Conservation (phyloP, 345 rosid species). For the Isatis tinctoria region DNA sequence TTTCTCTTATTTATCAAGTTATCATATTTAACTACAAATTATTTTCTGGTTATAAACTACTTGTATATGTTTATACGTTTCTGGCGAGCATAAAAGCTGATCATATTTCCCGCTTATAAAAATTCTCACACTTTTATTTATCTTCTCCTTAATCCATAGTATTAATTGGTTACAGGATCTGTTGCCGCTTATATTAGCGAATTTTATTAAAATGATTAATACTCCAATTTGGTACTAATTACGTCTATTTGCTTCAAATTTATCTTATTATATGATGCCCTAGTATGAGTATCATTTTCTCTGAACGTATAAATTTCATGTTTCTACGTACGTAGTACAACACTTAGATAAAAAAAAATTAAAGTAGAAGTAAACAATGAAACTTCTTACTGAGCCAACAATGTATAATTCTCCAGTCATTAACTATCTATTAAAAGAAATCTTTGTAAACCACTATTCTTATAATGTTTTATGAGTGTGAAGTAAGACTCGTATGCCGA, state of each 20-base stretch:
- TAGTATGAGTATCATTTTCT: background rate
- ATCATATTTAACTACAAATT: background rate
- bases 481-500: constrained; percentile 8
- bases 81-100: background rate
- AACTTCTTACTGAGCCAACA: background rate
- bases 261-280: background rate
- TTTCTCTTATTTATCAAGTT: background rate
- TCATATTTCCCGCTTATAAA: too few species aligned
- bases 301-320: background rate
- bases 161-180: background rate
- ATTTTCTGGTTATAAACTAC: background rate
- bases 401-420: background rate
- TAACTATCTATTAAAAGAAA: background rate
- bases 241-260: background rate
- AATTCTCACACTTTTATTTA: background rate
- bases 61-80: background rate
- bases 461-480: background rate
- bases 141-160: background rate
- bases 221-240: too few species aligned
- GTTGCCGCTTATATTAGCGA: background rate
- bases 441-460: background rate
- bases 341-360: background rate
- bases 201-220: background rate
- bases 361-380: background rate
- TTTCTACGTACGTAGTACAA: background rate